phyloP scores from a whole-genome alignment of 139 green algal genomes.

The Pseudopediastrum boryanum region DNA sequence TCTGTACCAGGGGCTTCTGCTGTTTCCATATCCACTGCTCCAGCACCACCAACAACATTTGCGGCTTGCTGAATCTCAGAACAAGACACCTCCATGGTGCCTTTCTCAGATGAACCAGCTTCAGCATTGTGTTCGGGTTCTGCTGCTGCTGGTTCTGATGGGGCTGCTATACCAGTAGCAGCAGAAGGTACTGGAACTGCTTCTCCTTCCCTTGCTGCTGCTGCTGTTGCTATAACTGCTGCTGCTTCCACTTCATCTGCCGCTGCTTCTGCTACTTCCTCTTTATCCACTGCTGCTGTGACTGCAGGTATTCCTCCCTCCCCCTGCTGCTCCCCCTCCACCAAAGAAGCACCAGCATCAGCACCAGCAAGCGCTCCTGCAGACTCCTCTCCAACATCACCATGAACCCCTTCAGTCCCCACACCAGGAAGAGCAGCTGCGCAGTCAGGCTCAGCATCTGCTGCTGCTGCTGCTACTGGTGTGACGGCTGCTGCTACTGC shows the following conservation, averaged over 20 bases:
- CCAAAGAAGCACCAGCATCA: slow-evolving; percentile 1
- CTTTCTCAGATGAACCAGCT: too few relatives aligned
- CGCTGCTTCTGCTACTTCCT: neutral
- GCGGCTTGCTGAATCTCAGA: too few relatives aligned
- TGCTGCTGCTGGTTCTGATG: neutral
- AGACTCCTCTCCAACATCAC: neutral
- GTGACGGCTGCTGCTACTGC: neutral
- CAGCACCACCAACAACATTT: too few relatives aligned
- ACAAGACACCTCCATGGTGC: too few relatives aligned
- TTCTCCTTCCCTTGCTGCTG: slow-evolving; percentile 1
- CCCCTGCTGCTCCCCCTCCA: neutral
- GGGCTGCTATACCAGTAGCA: neutral
- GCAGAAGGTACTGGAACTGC: neutral
- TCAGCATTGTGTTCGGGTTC: too few relatives aligned
- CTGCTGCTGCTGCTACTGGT: neutral
- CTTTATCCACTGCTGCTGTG: neutral
- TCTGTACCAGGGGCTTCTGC: too few relatives aligned
- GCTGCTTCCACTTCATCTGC: neutral
- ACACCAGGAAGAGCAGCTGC: neutral
- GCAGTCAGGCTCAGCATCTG: neutral
- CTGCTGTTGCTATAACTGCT: neutral
- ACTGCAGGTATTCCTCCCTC: neutral
- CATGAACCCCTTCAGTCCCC: slow-evolving; percentile 32
- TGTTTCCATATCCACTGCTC: too few relatives aligned
- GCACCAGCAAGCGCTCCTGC: neutral